Conservation (phyloP, 768 basidiomycete genomes). For the Asterophora parasitica region DNA sequence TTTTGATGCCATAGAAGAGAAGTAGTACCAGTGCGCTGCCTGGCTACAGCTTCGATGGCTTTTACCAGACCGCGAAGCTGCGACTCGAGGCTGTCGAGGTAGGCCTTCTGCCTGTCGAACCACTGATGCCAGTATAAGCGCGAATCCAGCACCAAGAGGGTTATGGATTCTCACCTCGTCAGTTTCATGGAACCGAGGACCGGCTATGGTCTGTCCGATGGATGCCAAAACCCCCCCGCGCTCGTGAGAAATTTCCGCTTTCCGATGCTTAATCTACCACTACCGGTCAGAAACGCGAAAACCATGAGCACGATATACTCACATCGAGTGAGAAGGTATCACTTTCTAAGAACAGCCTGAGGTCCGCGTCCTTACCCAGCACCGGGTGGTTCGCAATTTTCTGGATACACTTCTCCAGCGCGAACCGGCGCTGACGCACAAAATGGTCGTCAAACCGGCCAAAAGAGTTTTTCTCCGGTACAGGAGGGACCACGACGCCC, state of each 20-base stretch:
- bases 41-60: conserved; percentile 81
- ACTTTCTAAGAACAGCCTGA: conserved; percentile 88
- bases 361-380: conserved; percentile 79
- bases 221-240: conserved; percentile 80
- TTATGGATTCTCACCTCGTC: conserved; percentile 59
- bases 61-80: conserved; percentile 85
- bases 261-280: conserved; percentile 79
- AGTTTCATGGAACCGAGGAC: conserved; percentile 81
- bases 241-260: conserved; percentile 71
- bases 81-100: conserved; percentile 85
- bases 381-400: conserved; percentile 94
- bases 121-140: conserved; percentile 45
- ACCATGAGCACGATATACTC: conserved; percentile 25
- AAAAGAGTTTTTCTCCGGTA: conserved; percentile 92
- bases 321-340: conserved; percentile 91
- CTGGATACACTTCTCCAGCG: conserved; percentile 84
- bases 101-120: conserved; percentile 85
- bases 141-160: not conserved
- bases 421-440: conserved; percentile 78
- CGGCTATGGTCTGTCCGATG: conserved; percentile 73
- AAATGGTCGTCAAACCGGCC: conserved; percentile 93
- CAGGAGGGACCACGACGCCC: conserved; percentile 94
- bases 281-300: not conserved
- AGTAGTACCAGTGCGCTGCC: conserved; percentile 64
- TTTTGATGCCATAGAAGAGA: not conserved